These are phyloP conservation scores for Coemansia sp. DNA, from an alignment of 192 early-diverging fungal species.

Conservation along the genomic window DNA sequence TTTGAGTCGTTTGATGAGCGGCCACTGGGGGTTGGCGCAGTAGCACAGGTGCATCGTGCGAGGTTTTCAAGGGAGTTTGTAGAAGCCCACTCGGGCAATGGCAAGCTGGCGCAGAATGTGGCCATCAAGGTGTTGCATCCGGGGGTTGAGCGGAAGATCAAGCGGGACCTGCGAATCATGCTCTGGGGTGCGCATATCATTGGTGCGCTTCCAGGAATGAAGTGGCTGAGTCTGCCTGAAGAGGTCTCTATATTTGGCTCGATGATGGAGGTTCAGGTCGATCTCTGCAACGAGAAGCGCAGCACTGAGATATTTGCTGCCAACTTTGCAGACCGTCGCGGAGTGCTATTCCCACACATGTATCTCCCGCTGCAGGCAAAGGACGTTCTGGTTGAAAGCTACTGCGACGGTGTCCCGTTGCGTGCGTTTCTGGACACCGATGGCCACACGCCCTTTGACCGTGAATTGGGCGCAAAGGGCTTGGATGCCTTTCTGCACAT, in stretches of 20 bases:
- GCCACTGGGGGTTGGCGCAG: slow-evolving; percentile 91
- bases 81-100: slow-evolving; percentile 11
- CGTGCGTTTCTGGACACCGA: slow-evolving; percentile 68
- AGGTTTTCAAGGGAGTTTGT: slow-evolving; percentile 25
- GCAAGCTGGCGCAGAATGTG: slow-evolving; percentile 53
- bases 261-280: slow-evolving; percentile 92
- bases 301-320: slow-evolving; percentile 67
- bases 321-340: slow-evolving; percentile 58
- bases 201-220: slow-evolving; percentile 70
- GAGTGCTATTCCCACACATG: slow-evolving; percentile 65
- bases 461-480: slow-evolving; percentile 77
- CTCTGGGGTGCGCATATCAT: slow-evolving; percentile 64
- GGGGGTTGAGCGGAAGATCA: slow-evolving; percentile 64
- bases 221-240: slow-evolving; percentile 86
- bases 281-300: slow-evolving; percentile 75
- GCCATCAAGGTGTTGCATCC: slow-evolving; percentile 96
- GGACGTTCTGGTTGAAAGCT: slow-evolving; percentile 84
- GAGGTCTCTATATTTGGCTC: slow-evolving; percentile 84
- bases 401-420: slow-evolving; percentile 74
- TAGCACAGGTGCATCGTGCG: slow-evolving; percentile 79
- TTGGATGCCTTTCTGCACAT: slow-evolving; percentile 83
- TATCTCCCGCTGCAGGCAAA: slow-evolving; percentile 53
- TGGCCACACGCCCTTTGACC: slow-evolving; percentile 67
- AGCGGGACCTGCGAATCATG: slow-evolving; percentile 84
- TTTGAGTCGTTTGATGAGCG: slow-evolving; percentile 75